Conservation (phyloP, 176 grass and related monocot species). For the Juncus inflexus region DNA sequence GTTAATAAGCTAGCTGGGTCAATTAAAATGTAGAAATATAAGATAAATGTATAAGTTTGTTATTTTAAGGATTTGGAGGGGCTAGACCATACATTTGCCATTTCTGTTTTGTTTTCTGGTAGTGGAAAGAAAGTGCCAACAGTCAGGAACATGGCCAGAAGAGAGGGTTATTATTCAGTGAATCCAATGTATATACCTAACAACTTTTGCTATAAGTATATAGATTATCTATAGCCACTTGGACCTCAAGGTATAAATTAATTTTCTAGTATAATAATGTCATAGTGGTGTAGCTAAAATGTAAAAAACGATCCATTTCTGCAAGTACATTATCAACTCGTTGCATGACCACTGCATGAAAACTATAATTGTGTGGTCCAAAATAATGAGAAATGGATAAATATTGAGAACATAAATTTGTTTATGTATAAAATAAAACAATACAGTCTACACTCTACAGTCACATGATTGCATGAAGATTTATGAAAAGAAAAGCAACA, state of each 20-base stretch:
- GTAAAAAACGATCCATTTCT: background rate
- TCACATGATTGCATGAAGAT: constrained; percentile 24
- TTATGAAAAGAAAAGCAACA: constrained; percentile 14
- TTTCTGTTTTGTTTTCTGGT: background rate
- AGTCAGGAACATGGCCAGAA: constrained; percentile 18
- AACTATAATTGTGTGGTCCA: background rate
- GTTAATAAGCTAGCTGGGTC: too few species aligned
- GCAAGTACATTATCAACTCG: background rate
- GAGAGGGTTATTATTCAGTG: background rate
- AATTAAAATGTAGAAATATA: too few species aligned
- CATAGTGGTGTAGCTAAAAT: background rate
- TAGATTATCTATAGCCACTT: background rate
- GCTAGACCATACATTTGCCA: too few species aligned
- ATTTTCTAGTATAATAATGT: background rate
- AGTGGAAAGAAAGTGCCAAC: background rate
- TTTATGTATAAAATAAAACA: background rate
- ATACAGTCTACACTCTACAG: background rate
- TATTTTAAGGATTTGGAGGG: too few species aligned
- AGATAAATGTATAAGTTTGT: too few species aligned
- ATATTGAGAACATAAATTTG: too few species aligned
- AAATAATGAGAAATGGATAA: background rate
- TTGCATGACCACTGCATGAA: background rate
- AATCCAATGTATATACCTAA: background rate
- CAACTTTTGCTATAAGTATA: background rate
- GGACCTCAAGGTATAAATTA: background rate